phyloP scores from a whole-genome alignment of 2,329 filamentous ascomycete species.

The Alternaria triticimaculans region DNA sequence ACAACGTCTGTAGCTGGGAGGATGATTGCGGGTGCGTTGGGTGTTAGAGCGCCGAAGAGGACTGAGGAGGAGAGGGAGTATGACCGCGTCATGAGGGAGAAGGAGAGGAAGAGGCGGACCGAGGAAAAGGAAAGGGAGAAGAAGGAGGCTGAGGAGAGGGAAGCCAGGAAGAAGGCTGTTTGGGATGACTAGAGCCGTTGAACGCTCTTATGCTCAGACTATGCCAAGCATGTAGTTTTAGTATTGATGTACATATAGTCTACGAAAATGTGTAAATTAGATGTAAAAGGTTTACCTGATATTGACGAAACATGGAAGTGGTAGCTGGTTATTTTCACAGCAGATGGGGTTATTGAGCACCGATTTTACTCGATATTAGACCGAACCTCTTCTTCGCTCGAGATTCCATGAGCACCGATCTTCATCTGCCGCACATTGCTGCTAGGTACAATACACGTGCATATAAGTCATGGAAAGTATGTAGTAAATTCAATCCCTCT shows the following conservation, averaged over 20 bases:
- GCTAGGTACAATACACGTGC: background rate
- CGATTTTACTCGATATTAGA: background rate
- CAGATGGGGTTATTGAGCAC: background rate
- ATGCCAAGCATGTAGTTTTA: background rate
- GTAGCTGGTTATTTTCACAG: background rate
- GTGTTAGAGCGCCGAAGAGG: slow-evolving; percentile 77
- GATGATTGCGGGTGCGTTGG: slow-evolving; percentile 88
- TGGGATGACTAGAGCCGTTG: slow-evolving; percentile 71
- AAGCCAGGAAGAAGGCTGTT: slow-evolving; percentile 80
- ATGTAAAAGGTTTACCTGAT: background rate
- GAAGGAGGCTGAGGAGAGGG: slow-evolving; percentile 67
- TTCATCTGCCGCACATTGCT: background rate
- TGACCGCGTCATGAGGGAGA: slow-evolving; percentile 80
- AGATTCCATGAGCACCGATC: background rate
- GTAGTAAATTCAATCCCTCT: slow-evolving; percentile 19
- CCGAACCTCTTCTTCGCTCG: background rate
- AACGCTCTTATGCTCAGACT: background rate
- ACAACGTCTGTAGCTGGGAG: slow-evolving; percentile 88
- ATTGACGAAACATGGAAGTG: background rate
- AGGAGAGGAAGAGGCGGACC: slow-evolving; percentile 79
- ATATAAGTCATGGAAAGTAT: background rate
- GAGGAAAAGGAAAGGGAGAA: slow-evolving; percentile 72
- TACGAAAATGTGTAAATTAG: slow-evolving; percentile 1
- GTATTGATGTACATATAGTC: slow-evolving; percentile 1
- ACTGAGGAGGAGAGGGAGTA: slow-evolving; percentile 91